phyloP scores from a whole-genome alignment of 2,329 filamentous ascomycete genomes.

The Drechslerella stenobrocha region DNA sequence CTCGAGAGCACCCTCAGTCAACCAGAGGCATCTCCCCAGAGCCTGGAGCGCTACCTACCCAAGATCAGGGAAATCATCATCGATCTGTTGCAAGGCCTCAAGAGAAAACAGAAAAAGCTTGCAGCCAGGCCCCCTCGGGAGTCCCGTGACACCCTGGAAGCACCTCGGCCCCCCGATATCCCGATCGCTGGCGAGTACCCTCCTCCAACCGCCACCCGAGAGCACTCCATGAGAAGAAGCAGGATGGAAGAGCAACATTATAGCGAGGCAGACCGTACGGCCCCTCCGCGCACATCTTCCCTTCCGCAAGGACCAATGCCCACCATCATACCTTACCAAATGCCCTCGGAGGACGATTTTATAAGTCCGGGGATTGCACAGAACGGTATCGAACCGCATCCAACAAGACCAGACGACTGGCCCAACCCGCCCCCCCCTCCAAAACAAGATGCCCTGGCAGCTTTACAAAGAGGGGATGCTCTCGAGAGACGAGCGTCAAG shows the following conservation, averaged over 20 bases:
- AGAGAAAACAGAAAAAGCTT: slow-evolving; percentile 93
- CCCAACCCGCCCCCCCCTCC: slow-evolving; percentile 79
- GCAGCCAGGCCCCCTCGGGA: slow-evolving; percentile 59
- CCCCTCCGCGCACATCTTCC: slow-evolving; percentile 52
- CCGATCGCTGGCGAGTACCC: slow-evolving; percentile 50
- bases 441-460: slow-evolving; percentile 85
- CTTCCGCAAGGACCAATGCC: slow-evolving; percentile 49
- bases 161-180: slow-evolving; percentile 57
- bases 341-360: slow-evolving; percentile 43
- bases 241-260: slow-evolving; percentile 44
- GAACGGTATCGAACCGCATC: slow-evolving; percentile 16
- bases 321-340: slow-evolving; percentile 28
- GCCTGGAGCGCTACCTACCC: slow-evolving; percentile 88
- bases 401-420: slow-evolving; percentile 54
- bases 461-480: slow-evolving; percentile 86
- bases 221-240: slow-evolving; percentile 48
- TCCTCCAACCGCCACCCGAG: slow-evolving; percentile 52
- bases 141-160: slow-evolving; percentile 44
- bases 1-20: slow-evolving; percentile 95
- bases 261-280: slow-evolving; percentile 48
- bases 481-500: slow-evolving; percentile 88
- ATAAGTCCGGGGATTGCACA: slow-evolving; percentile 12
- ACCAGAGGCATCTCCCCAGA: slow-evolving; percentile 82
- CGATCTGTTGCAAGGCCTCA: slow-evolving; percentile 90
- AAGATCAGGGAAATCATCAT: slow-evolving; percentile 98